A percentile compares a stretch with the other conserved stretches of the same genome.
phyloP scores from a whole-genome alignment of 106 monocot genomes.

The Acorus calamus region DNA sequence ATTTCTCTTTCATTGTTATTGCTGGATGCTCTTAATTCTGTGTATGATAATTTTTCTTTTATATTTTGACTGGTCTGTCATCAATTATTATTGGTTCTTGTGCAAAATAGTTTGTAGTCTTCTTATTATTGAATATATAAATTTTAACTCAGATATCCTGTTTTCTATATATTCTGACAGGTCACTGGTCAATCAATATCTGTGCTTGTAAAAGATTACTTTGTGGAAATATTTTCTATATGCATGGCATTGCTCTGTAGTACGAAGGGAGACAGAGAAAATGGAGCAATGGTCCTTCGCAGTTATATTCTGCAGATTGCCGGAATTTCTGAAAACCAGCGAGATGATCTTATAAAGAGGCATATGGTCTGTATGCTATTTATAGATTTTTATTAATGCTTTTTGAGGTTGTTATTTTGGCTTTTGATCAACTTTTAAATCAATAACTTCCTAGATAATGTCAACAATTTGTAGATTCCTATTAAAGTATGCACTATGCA shows the following conservation, averaged over 20 bases:
- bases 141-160: too few relatives aligned
- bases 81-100: too few relatives aligned
- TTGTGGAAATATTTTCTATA: conserved; percentile 68
- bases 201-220: conserved; percentile 49
- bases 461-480: too few relatives aligned
- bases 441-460: too few relatives aligned
- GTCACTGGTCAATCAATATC: conserved; percentile 46
- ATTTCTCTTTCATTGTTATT: too few relatives aligned
- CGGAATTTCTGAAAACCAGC: conserved; percentile 71
- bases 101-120: too few relatives aligned
- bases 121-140: too few relatives aligned
- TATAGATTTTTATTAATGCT: neutral
- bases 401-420: neutral
- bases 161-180: conserved; percentile 40
- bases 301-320: conserved; percentile 47
- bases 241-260: conserved; percentile 62
- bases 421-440: too few relatives aligned
- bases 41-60: too few relatives aligned
- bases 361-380: conserved; percentile 43
- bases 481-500: too few relatives aligned
- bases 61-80: too few relatives aligned
- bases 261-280: conserved; percentile 27
- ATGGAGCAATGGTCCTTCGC: conserved; percentile 32
- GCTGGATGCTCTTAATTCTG: too few relatives aligned
- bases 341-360: conserved; percentile 82